Evolutionary conservation across 1,139 yeast species (phyloP).

Genomic region (Saccharomycopsis hybrid): DNA sequence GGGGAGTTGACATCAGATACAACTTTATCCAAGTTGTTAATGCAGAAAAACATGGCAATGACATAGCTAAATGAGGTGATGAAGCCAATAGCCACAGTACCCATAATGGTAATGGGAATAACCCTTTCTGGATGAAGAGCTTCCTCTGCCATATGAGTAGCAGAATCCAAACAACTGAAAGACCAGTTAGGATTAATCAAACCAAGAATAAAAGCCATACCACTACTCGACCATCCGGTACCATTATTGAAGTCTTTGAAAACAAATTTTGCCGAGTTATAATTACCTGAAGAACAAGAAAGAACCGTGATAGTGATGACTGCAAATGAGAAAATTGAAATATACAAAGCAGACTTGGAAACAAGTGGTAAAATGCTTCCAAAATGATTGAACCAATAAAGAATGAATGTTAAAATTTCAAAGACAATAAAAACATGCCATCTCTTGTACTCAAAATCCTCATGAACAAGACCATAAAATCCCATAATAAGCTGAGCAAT

Average conservation of each 20-base stretch:
- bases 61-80: conserved; percentile 53
- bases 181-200: conserved; percentile 66
- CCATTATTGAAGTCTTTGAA: conserved; percentile 56
- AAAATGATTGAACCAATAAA: conserved; percentile 49
- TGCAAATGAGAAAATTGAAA: conserved; percentile 46
- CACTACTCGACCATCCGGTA: conserved; percentile 59
- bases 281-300: conserved; percentile 49
- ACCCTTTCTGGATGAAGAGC: conserved; percentile 51
- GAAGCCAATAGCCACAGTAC: conserved; percentile 63
- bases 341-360: conserved; percentile 47
- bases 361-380: conserved; percentile 50
- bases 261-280: conserved; percentile 51
- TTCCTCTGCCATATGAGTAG: conserved; percentile 68
- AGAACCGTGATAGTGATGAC: conserved; percentile 52
- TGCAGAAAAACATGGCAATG: conserved; percentile 57
- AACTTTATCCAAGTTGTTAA: conserved; percentile 43
- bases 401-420: conserved; percentile 37
- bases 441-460: conserved; percentile 38
- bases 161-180: conserved; percentile 62
- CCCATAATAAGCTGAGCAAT: conserved; percentile 49
- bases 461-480: conserved; percentile 43
- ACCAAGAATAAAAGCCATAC: conserved; percentile 60
- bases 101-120: conserved; percentile 57
- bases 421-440: conserved; percentile 59
- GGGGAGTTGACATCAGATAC: conserved; percentile 49